Evolutionary conservation across 176 grass and related monocot genomes (phyloP).

Genomic region (Juncus inflexus): DNA sequence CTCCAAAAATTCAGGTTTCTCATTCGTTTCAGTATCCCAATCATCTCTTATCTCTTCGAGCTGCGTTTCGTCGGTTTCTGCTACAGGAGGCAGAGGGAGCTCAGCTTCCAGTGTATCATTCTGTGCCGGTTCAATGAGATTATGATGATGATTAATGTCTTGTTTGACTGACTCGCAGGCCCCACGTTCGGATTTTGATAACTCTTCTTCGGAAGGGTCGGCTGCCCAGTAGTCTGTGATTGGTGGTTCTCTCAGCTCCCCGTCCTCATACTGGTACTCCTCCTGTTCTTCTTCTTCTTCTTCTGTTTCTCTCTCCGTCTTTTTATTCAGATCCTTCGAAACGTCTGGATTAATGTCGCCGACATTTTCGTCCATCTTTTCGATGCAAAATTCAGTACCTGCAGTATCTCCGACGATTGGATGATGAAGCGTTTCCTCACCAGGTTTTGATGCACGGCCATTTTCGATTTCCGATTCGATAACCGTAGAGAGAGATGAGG

Average conservation of each 20-base stretch:
- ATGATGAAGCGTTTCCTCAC: too few relatives aligned
- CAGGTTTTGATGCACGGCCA: too few relatives aligned
- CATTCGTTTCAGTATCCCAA: neutral
- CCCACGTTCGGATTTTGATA: conserved; percentile 27
- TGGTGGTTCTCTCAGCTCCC: conserved; percentile 76
- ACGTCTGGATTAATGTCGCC: neutral
- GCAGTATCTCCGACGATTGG: too few relatives aligned
- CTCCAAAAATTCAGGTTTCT: conserved; percentile 6
- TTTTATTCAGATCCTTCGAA: neutral
- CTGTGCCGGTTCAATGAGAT: conserved; percentile 29
- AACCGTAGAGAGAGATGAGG: too few relatives aligned
- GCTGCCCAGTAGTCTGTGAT: conserved; percentile 40
- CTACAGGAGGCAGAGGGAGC: conserved; percentile 33
- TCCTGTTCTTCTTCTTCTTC: conserved; percentile 54
- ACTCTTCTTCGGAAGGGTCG: conserved; percentile 41
- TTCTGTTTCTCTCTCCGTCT: conserved; percentile 35
- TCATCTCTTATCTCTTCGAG: neutral
- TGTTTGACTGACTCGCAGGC: conserved; percentile 32
- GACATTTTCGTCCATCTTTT: too few relatives aligned
- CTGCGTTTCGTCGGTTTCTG: conserved; percentile 3
- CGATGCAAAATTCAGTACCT: too few relatives aligned
- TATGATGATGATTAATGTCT: conserved; percentile 38
- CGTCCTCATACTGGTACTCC: conserved; percentile 97
- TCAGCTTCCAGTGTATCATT: conserved; percentile 3
- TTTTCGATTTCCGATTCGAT: too few relatives aligned